Conservation (phyloP, 805 yeast species). For the Citeromyces nyonsensis region DNA sequence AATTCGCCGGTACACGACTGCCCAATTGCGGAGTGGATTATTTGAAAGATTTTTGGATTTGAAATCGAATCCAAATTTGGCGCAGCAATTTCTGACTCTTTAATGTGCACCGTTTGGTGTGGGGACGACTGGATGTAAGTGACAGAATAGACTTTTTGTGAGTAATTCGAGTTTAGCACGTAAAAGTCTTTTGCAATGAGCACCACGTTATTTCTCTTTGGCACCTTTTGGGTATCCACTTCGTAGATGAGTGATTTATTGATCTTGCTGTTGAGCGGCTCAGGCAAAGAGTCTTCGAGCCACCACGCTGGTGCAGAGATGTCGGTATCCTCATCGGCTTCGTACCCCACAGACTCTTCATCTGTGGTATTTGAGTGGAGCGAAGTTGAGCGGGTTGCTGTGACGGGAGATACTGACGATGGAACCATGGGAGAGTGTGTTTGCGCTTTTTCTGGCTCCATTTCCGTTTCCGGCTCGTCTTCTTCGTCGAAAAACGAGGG, state of each 20-base stretch:
- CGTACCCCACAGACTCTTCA: conserved; percentile 27
- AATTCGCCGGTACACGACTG: conserved; percentile 2
- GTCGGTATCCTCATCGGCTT: conserved; percentile 47
- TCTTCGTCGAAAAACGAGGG: conserved; percentile 1
- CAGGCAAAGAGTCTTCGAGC: conserved; percentile 44
- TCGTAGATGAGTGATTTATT: conserved; percentile 44
- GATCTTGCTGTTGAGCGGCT: conserved; percentile 20
- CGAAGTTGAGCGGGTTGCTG: conserved; percentile 5
- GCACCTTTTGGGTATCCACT: conserved; percentile 38
- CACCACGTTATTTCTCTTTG: conserved; percentile 39
- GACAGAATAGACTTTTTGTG: conserved; percentile 28
- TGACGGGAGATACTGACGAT: conserved; percentile 2
- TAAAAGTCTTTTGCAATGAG: conserved; percentile 49
- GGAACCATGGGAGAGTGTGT: background rate
- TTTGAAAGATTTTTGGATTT: too few species aligned
- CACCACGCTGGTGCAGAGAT: conserved; percentile 42
- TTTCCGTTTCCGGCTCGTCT: conserved; percentile 2
- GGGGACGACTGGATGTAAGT: too few species aligned
- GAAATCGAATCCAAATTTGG: too few species aligned
- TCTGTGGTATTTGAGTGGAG: conserved; percentile 2
- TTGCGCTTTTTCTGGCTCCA: background rate
- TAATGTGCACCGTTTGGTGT: too few species aligned
- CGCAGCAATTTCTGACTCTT: too few species aligned
- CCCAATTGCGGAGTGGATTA: too few species aligned
- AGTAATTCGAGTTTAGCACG: conserved; percentile 55